Evolutionary conservation across 106 monocot genomes (phyloP), one percentile per base, ranked within the genome.

Genomic region (Acorus gramineus): DNA sequence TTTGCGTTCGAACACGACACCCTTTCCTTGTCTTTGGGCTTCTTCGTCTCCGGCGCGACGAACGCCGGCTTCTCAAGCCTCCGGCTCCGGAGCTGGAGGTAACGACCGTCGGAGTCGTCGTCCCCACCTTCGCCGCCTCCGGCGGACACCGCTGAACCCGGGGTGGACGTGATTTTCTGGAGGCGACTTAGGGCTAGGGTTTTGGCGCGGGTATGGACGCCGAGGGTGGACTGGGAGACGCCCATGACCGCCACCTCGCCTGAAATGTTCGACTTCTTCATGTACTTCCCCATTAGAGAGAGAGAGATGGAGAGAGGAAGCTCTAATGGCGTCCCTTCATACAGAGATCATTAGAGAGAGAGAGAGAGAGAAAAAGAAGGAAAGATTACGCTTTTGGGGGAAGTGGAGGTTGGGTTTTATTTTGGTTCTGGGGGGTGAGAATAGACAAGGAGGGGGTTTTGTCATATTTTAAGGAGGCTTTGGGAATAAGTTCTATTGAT

Each of bases 41-140:
- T 28, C 28, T 28, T 28, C 28, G 1, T 28, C 28, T 28, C 43
- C 49, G 53, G 8, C 53, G 9, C 42, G 60, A 11, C 42, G 42
- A 52, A 6, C 56, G 43, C 5, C 3, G 69, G 63, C 62, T 93
- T 93, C 80, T 93, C 83, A 14, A 93, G 77, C 58, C 80, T 75
- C 44, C 89, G 76, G 69, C 79, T 84, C 3, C 89, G 77, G 42
- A 93, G 89, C 77, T 84, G 65, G 28, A 73, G 65, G 50, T 72
- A 72, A 3, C 46, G 14, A 55, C 51, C 50, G 14, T n/a, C 60
- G 11, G 4, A 53, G 8, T 28, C 28, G 0, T 28, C 28, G 28
- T 28, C 28, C 1, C 28, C 28, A 28, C 28, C 28, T 28, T 1
- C 28, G 28, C 28, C 28, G 28, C 13, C 11, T 50, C 53, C 3